Base-by-base conservation (phyloP, 179 eudicot species). In the Heliamphora pulchella region DNA sequence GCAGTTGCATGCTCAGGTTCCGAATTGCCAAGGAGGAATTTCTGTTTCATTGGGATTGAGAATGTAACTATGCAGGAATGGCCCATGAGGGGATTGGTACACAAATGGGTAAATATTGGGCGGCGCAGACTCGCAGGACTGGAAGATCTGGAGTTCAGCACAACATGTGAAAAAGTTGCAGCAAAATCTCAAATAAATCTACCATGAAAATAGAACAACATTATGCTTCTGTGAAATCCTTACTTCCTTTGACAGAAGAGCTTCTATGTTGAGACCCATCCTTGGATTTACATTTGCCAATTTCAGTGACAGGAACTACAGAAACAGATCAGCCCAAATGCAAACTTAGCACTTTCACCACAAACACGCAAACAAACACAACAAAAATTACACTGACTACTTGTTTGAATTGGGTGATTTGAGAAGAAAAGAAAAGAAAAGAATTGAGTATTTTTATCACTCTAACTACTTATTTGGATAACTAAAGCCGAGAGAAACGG, bases 281-380 rank as follows among this genome's bases (percentile, higher is more conserved):
- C 86, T 86, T 41, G 94, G 94, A 85, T 90, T 90, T 10, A 88
- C 87, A 73, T 90, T 85, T 8, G 97, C 86, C 59, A 93, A 79
- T 86, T 93, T 93, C 97, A 93, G 90, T 0, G 97, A 93, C 14
- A 93, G 87, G 76, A 93, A 91, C 97, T 93, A 84, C 78, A 44
- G 15, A 8, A 2, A 22, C 46, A 22, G 10, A 67, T 7, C 53
- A 76, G 58, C 39, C 79, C 31, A 31, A 48, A 58, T 68, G 14
- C 13, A 15, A 59, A 48, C 61, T 76, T 39, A 81, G 76, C 46
- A 54, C 2, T 14, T 31, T 31, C 31, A 31, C 31, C 31, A 31
- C 31, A 31, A 31, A 31, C 31, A 31, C 31, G 31, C 31, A 31
- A 0, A 31, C 31, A 31, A 31, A 31, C 31, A 31, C 31, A 31